Evolutionary conservation across 2,329 filamentous ascomycete species (phyloP).

Genomic region (Zasmidium citrigriseum): DNA sequence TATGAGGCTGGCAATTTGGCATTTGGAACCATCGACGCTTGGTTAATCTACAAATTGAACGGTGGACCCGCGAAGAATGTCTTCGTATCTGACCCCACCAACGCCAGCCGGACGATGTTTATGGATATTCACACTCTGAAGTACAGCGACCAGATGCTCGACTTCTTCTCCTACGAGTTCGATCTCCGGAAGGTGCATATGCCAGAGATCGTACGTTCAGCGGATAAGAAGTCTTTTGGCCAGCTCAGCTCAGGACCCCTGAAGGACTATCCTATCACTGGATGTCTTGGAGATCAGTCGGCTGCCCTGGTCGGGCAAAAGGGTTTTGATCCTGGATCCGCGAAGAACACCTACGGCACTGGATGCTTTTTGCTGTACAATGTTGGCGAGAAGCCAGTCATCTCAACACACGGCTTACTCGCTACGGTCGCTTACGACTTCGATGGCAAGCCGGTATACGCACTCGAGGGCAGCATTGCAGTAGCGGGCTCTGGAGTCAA

Average conservation of each 20-base stretch:
- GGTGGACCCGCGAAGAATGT: slow-evolving; percentile 62
- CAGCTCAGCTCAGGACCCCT: slow-evolving; percentile 65
- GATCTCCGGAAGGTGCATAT: slow-evolving; percentile 70
- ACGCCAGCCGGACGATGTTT: slow-evolving; percentile 91
- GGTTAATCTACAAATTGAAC: slow-evolving; percentile 84
- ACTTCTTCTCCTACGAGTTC: slow-evolving; percentile 70
- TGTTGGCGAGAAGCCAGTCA: slow-evolving; percentile 79
- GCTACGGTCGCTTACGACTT: slow-evolving; percentile 89
- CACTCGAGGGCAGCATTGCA: slow-evolving; percentile 77
- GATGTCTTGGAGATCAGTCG: slow-evolving; percentile 84
- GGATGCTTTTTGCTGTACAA: slow-evolving; percentile 90
- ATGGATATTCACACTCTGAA: slow-evolving; percentile 81
- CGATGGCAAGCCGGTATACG: slow-evolving; percentile 70
- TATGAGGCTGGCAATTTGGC: slow-evolving; percentile 75
- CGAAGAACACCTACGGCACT: slow-evolving; percentile 90
- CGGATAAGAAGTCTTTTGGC: slow-evolving; percentile 73
- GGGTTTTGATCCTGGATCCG: slow-evolving; percentile 76
- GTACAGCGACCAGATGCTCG: slow-evolving; percentile 75
- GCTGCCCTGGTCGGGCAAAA: slow-evolving; percentile 72
- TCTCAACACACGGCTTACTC: slow-evolving; percentile 78
- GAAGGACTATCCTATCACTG: slow-evolving; percentile 71
- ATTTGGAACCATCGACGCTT: slow-evolving; percentile 86
- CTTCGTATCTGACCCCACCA: slow-evolving; percentile 83
- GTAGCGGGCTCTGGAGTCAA: slow-evolving; percentile 75
- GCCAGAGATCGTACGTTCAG: slow-evolving; percentile 82